Base-by-base conservation (phyloP, 257 asterid genomes). In the Solanum sitiens region DNA sequence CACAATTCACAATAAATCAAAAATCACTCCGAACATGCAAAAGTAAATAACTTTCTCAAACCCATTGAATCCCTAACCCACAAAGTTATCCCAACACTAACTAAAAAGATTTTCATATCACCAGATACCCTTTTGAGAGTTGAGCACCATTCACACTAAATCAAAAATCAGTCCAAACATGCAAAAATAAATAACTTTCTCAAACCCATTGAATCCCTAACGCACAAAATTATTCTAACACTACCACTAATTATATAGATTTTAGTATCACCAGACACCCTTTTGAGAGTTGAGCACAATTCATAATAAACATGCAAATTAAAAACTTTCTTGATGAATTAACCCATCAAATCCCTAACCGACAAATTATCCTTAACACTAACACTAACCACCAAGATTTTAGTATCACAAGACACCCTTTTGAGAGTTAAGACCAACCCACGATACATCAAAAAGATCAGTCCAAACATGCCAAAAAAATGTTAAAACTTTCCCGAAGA, bases 211-310 rank as follows among this genome's bases (percentile, higher is more conserved):
- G 90, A 83, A 25, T 32, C 37, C 47, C 59, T 35, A 72, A 45
- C 70, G 72, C 87, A 61, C 82, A 87, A 85, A 6, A 65, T 40
- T 44, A 77, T 83, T 82, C 86, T 89, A 77, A 4, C 67, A 42
- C 56, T 73, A 74, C 11, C 27, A 33, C 45, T 72, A 39, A 25
- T 14, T 12, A 67, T 5, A 90, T 47, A 83, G 84, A 87, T 84
- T 86, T 90, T 65, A 33, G 47, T 72, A 86, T 72, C 61, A 68
- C 73, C 44, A 83, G n/a, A 82, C 45, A 86, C 61, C 44, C 86
- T 79, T 82, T 76, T 82, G 77, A 82, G 83, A 68, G 37, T 14
- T 27, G 74, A 68, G 74, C 37, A 68, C 4, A 33, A 45, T 20
- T 33, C 61, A 27, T 18, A n/a, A 67, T 63, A 72, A 85, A 44